Evolutionary conservation across 2,329 filamentous ascomycete genomes (phyloP), one percentile per base, ranked within the genome.

Genomic region (Neoascochyta sp.): DNA sequence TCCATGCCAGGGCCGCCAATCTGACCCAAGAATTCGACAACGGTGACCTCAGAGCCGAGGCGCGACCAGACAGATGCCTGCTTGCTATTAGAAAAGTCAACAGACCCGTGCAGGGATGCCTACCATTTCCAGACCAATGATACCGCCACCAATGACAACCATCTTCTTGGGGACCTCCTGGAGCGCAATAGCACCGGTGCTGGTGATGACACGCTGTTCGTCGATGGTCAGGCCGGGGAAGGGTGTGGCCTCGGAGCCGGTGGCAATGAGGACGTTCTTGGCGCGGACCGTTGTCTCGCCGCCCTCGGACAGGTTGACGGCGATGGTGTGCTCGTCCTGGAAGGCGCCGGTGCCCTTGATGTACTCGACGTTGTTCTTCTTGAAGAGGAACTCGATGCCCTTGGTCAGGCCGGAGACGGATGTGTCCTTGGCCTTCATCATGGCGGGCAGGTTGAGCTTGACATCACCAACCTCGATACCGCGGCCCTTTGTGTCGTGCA

Each of bases 1-100:
- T 98, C 92, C 92, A 98, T 98, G 54, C 92, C 92, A 27, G 92
- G 92, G 36, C 92, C 92, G 67, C 92, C 92, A 50, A 98, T 96
- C 73, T 95, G 89, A 57, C 82, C 80, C 34, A 98, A 74, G 71
- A 92, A 98, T 70, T 98, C 92, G 35, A 98, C 89, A 36, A 98
- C 89, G 41, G 92, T 98, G 39, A 98, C 92, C 69, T 96, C 86
- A 45, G 88, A 68, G 44, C 92, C 92, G 41, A 98, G 75, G 57
- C 92, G 80, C 39, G 88, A 95, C 92, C 92, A 98, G 31, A 98
- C 92, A 30, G 90, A 96, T 45, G 74, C 80, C 76, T 79, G 50
- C 23, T 5, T 29, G 2, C 9, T 14, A 34, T 61, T 37, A 60
- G 39, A 29, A 29, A 31, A 49, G 27, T 34, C 28, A 35, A 35